Evolutionary conservation across 78 protist species (phyloP).

Genomic region (Polysphondylium violaceum): DNA sequence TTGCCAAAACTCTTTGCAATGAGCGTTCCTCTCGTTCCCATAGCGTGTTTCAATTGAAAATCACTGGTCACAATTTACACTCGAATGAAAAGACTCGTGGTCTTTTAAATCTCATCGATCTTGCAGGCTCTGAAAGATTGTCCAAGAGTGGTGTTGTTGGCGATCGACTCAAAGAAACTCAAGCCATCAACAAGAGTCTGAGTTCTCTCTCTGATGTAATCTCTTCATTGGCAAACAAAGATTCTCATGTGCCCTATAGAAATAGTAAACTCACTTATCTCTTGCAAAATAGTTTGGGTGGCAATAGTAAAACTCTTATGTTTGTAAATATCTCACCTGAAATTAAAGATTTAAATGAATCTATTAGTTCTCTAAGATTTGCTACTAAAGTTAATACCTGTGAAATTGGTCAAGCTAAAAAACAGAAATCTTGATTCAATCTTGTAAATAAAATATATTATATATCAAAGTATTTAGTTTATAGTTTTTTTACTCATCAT

Average conservation of each 20-base stretch:
- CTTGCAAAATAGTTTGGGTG: conserved; percentile 81
- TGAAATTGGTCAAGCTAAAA: conserved; percentile 82
- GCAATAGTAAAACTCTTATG: conserved; percentile 93
- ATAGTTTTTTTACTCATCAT: no score
- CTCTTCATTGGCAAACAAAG: conserved; percentile 90
- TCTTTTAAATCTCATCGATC: conserved; percentile 83
- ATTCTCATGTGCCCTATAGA: conserved; percentile 72
- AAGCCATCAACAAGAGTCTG: conserved; percentile 92
- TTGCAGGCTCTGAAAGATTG: conserved; percentile 89
- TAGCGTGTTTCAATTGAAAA: conserved; percentile 83
- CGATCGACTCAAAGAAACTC: conserved; percentile 91
- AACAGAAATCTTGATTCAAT: conserved; percentile 45
- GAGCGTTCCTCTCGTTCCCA: conserved; percentile 91
- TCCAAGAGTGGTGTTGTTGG: conserved; percentile 53
- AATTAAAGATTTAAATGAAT: conserved; percentile 59
- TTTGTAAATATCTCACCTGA: conserved; percentile 92
- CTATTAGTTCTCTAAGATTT: conserved; percentile 73
- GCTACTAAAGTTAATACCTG: conserved; percentile 81
- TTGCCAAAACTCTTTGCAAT: conserved; percentile 88
- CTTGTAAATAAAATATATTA: no score
- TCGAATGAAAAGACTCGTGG: conserved; percentile 74
- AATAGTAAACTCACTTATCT: conserved; percentile 75
- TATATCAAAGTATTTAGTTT: no score
- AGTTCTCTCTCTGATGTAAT: conserved; percentile 91
- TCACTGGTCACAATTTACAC: conserved; percentile 54